Percentiles rank a stretch among this genome's conserved stretches.
Evolutionary conservation across 2,329 filamentous ascomycete species (phyloP).

Genomic region (Nemania sp.): DNA sequence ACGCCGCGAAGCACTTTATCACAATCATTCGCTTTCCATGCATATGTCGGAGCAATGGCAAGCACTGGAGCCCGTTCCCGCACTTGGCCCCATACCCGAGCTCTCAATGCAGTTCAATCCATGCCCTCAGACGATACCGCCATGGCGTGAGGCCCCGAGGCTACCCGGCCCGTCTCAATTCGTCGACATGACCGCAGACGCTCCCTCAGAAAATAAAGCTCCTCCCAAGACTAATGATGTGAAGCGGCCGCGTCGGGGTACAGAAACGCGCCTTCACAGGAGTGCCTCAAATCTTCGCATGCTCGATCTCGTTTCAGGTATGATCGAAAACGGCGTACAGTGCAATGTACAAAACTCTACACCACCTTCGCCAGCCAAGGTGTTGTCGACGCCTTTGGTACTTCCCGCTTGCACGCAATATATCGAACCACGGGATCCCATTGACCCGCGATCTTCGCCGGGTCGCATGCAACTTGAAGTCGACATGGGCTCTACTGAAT

Average conservation of each 20-base stretch:
- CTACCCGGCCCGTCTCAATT: conserved; percentile 10
- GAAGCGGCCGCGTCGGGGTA: conserved; percentile 18
- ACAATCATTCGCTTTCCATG: neutral
- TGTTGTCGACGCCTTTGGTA: conserved; percentile 6
- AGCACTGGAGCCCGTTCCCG: conserved; percentile 18
- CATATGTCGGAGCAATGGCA: conserved; percentile 13
- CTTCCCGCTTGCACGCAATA: conserved; percentile 2
- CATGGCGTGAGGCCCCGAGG: conserved; percentile 10
- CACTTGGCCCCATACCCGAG: conserved; percentile 18
- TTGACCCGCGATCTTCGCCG: conserved; percentile 19
- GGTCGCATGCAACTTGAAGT: conserved; percentile 31
- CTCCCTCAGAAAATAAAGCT: conserved; percentile 1
- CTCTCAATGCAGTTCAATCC: conserved; percentile 14
- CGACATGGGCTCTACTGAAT: conserved; percentile 27
- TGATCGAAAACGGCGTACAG: conserved; percentile 39
- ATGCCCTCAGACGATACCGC: conserved; percentile 12
- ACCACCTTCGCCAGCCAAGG: conserved; percentile 23
- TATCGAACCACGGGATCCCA: conserved; percentile 19
- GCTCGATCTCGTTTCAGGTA: conserved; percentile 34
- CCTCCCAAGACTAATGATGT: conserved; percentile 3
- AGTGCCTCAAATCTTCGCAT: conserved; percentile 31
- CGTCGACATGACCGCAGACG: neutral
- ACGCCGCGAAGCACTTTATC: neutral
- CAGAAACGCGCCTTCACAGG: conserved; percentile 25
- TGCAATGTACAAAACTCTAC: conserved; percentile 38